A percentile compares a stretch with the other conserved stretches of the same genome.
These are phyloP conservation scores for Lachnellula suecica DNA, from an alignment of 2,329 filamentous ascomycete species.

Conservation along the genomic window DNA sequence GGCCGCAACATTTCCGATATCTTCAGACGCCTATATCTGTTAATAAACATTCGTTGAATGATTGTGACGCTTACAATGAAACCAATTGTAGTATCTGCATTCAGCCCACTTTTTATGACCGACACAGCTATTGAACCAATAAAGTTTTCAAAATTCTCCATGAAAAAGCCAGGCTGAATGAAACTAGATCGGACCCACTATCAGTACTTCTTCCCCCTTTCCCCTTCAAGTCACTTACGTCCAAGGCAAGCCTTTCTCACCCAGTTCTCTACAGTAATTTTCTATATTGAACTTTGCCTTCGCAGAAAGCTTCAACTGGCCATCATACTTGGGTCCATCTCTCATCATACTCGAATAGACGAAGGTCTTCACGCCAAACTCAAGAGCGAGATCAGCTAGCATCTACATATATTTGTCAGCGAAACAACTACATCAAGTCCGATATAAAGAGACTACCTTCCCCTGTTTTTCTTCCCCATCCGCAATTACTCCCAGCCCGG, in stretches of 20 bases:
- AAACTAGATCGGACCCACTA: slow-evolving; percentile 36
- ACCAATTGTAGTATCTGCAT: slow-evolving; percentile 10
- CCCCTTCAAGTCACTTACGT: slow-evolving; percentile 11
- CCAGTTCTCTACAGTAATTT: slow-evolving; percentile 27
- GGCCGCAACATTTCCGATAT: slow-evolving; percentile 23
- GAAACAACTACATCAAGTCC: neutral
- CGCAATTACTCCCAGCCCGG: slow-evolving; percentile 35
- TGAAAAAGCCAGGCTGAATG: slow-evolving; percentile 54
- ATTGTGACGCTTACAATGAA: slow-evolving; percentile 10
- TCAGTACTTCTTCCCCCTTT: neutral
- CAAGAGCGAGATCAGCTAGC: slow-evolving; percentile 16
- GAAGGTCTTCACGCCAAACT: slow-evolving; percentile 50
- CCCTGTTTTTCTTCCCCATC: slow-evolving; percentile 42
- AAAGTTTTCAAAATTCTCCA: slow-evolving; percentile 42
- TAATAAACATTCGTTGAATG: neutral
- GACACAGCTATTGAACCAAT: slow-evolving; percentile 15
- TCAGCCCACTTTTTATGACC: slow-evolving; percentile 17
- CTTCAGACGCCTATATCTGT: slow-evolving; percentile 15
- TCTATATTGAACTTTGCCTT: slow-evolving; percentile 52
- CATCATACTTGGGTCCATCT: slow-evolving; percentile 46
- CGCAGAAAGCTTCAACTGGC: slow-evolving; percentile 51
- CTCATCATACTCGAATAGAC: slow-evolving; percentile 64
- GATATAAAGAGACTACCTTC: slow-evolving; percentile 43
- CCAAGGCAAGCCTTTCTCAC: slow-evolving; percentile 17
- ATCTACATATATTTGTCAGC: slow-evolving; percentile 5